A percentile compares a stretch with the other conserved stretches of the same genome.
These are phyloP conservation scores for Exophiala spinifera DNA, from an alignment of 2,329 filamentous ascomycete species.

Conservation along the genomic window DNA sequence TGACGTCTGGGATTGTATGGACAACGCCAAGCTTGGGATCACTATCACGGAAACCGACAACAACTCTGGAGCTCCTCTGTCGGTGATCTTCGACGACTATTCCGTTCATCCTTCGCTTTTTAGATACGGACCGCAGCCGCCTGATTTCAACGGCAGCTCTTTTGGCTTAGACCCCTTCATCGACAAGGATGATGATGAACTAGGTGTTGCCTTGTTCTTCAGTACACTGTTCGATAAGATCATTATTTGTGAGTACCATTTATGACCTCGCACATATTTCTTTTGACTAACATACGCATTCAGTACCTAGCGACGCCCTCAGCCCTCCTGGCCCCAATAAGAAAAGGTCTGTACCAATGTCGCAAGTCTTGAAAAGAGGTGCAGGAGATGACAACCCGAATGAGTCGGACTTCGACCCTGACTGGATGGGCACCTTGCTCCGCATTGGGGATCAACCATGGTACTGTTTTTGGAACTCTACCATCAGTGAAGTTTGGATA, in stretches of 20 bases:
- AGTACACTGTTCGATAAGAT: slow-evolving; percentile 62
- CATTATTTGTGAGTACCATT: slow-evolving; percentile 45
- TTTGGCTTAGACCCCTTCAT: slow-evolving; percentile 53
- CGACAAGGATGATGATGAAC: slow-evolving; percentile 54
- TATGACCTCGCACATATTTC: neutral
- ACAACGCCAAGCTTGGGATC: slow-evolving; percentile 36
- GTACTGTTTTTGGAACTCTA: slow-evolving; percentile 69
- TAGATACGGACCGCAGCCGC: slow-evolving; percentile 62
- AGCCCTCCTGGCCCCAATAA: slow-evolving; percentile 29
- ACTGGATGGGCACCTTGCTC: slow-evolving; percentile 42
- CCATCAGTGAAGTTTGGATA: slow-evolving; percentile 64
- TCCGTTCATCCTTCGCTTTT: slow-evolving; percentile 40
- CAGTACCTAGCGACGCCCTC: slow-evolving; percentile 39
- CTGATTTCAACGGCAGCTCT: slow-evolving; percentile 42
- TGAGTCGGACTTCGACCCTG: slow-evolving; percentile 28
- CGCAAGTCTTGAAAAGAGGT: slow-evolving; percentile 12
- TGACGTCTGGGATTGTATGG: slow-evolving; percentile 51
- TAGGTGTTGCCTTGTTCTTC: slow-evolving; percentile 64
- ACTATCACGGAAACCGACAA: slow-evolving; percentile 31
- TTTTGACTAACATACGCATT: neutral
- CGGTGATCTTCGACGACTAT: slow-evolving; percentile 40
- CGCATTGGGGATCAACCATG: slow-evolving; percentile 61
- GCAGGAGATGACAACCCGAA: neutral
- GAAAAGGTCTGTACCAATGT: slow-evolving; percentile 30
- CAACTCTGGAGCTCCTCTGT: slow-evolving; percentile 31